Conservation (phyloP, 495 filamentous ascomycete genomes). For the Entonaema liquescens region DNA sequence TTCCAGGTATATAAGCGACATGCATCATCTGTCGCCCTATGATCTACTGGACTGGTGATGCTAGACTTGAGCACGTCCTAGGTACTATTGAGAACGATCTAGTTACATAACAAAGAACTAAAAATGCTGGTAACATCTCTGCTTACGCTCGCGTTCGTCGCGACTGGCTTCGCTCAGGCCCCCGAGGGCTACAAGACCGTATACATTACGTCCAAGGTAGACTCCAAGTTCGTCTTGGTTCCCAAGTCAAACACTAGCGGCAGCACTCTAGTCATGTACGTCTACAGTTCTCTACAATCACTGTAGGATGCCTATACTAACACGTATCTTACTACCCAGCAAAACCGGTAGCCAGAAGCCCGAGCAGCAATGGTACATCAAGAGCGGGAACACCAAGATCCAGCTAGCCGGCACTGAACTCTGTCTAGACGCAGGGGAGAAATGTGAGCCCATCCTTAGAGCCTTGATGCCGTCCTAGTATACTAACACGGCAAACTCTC, state of each 20-base stretch:
- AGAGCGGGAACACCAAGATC: slow-evolving; percentile 53
- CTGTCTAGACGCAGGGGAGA: slow-evolving; percentile 60
- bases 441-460: slow-evolving; percentile 45
- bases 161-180: slow-evolving; percentile 54
- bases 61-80: background rate
- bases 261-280: slow-evolving; percentile 54
- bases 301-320: background rate
- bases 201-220: slow-evolving; percentile 59
- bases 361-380: slow-evolving; percentile 62
- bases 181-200: slow-evolving; percentile 58
- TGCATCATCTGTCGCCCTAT: slow-evolving; percentile 14
- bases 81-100: slow-evolving; percentile 9
- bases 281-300: slow-evolving; percentile 9
- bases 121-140: slow-evolving; percentile 54
- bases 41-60: slow-evolving; percentile 21
- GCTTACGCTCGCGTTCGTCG: slow-evolving; percentile 53
- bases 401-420: slow-evolving; percentile 55
- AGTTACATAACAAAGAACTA: slow-evolving; percentile 10
- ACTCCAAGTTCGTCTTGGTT: slow-evolving; percentile 61
- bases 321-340: slow-evolving; percentile 25
- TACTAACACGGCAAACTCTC: background rate
- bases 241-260: slow-evolving; percentile 52
- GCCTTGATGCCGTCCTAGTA: background rate
- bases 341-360: slow-evolving; percentile 52
- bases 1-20: slow-evolving; percentile 18